Base-by-base conservation (phyloP, 2,329 filamentous ascomycete species). In the Pseudopithomyces maydicus region DNA sequence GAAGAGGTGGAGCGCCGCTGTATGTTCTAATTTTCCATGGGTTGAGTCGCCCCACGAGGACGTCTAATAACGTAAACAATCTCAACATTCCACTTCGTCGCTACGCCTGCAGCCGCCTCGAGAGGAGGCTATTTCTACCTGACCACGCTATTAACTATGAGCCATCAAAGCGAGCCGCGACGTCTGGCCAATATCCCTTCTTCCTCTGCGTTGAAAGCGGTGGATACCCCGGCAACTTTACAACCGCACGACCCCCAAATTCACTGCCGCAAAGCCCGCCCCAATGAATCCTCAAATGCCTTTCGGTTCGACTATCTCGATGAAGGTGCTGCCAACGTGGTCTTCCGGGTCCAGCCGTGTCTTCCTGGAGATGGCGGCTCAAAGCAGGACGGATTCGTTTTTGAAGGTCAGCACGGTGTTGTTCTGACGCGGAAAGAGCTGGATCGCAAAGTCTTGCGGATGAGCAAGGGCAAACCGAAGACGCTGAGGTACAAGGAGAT, bases 281-380 rank as follows among this genome's bases (percentile, higher is more conserved):
- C 6, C 15, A 23, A 22, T 11, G 41, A 49, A 8, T 14, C 17
- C 3, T 5, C 22, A 38, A 52, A 52, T 20, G 19, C 19, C 22
- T 38, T 55, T 36, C 26, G 33, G 15, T 64, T 75, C 23, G 44
- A 58, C 12, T 74, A 68, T 47, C 65, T 74, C 12, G 71, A 67
- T 26, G 70, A 74, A 58, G 73, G 73, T 10, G 72, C 70, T 15
- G 73, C 73, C 17, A 75, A 75, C 32, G 63, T 67, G 22, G 68
- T 75, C 4, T 75, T 72, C 55, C 67, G 54, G 36, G 64, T 74
- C 23, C 56, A 54, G 19, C 51, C 59, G 15, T 62, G 54, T 52
- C 43, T 56, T 1, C 26, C 38, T 8, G 5, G 8, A 29, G 26
- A 29, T 29, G 26, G 26, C 8, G 8, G 26, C 8, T 29, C 8